A percentile compares a stretch with the other conserved stretches of the same genome.
Evolutionary conservation across 441 rosid species (phyloP).

Genomic region (Jatropha podagrica): DNA sequence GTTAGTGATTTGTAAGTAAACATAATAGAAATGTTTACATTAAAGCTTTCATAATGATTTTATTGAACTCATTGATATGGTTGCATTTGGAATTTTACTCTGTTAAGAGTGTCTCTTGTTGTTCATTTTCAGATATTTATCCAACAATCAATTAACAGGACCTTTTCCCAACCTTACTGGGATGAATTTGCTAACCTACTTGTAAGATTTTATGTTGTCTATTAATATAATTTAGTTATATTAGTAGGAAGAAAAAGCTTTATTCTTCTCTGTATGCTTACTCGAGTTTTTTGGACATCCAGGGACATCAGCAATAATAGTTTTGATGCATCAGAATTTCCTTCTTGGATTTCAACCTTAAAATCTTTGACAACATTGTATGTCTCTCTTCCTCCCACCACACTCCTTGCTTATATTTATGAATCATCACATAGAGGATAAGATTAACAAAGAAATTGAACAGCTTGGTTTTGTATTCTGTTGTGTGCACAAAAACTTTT

Average conservation of each 20-base stretch:
- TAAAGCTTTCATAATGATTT: not conserved
- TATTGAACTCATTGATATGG: not conserved
- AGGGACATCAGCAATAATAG: slow-evolving; percentile 85
- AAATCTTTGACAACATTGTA: slow-evolving; percentile 66
- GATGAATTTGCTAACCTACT: slow-evolving; percentile 48
- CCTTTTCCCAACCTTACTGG: slow-evolving; percentile 58
- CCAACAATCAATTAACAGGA: slow-evolving; percentile 61
- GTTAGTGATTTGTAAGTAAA: slow-evolving; percentile 61
- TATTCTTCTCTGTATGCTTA: not conserved
- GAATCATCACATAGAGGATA: too few species aligned
- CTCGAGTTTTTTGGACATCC: slow-evolving; percentile 12
- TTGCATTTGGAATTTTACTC: not conserved
- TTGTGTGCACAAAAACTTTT: not conserved
- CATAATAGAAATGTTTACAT: not conserved
- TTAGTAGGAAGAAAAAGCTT: not conserved
- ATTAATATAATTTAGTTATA: not conserved
- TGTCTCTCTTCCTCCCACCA: slow-evolving; percentile 22
- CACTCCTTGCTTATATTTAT: not conserved
- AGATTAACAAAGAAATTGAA: not conserved
- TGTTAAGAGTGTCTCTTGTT: slow-evolving; percentile 1
- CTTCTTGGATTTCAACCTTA: slow-evolving; percentile 53
- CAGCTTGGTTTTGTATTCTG: not conserved
- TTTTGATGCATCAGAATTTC: slow-evolving; percentile 44
- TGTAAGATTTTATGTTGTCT: slow-evolving; percentile 40
- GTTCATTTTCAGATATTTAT: slow-evolving; percentile 52